Conservation (phyloP, 208 protist species). For the Endotrypanum monterogeii region DNA sequence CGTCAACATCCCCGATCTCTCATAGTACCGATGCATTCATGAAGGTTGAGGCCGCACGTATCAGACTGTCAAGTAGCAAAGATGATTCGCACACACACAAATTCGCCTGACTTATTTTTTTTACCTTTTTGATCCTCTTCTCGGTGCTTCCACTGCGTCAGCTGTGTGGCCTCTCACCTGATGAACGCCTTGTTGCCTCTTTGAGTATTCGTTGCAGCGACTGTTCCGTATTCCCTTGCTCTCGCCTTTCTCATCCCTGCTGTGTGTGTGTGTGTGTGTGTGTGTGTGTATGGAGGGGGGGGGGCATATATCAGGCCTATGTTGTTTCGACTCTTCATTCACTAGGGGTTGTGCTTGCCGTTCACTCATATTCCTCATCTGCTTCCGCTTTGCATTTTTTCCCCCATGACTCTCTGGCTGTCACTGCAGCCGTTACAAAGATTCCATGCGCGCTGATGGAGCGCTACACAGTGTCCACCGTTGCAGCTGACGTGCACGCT, state of each 20-base stretch:
- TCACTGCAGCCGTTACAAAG: background rate
- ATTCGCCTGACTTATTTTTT: background rate
- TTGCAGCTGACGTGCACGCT: background rate
- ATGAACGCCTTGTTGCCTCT: background rate
- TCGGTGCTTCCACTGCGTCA: too few species aligned
- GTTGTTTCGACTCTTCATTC: background rate
- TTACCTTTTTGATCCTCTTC: too few species aligned
- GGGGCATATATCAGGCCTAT: background rate
- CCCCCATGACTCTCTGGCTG: background rate
- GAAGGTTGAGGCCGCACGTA: too few species aligned
- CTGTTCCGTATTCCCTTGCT: background rate
- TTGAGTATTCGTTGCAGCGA: background rate
- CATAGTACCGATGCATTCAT: too few species aligned
- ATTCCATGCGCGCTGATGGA: background rate
- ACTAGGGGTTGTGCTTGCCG: background rate
- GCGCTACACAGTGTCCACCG: background rate
- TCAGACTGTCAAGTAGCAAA: too few species aligned
- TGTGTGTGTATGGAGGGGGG: background rate
- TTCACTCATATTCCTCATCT: background rate
- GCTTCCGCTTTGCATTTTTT: background rate
- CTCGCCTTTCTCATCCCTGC: background rate
- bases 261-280: background rate
- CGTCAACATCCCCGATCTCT: too few species aligned
- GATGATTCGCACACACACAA: too few species aligned
- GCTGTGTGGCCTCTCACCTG: background rate